Base-by-base conservation (phyloP, 345 rosid species). In the Clausena lansium region DNA sequence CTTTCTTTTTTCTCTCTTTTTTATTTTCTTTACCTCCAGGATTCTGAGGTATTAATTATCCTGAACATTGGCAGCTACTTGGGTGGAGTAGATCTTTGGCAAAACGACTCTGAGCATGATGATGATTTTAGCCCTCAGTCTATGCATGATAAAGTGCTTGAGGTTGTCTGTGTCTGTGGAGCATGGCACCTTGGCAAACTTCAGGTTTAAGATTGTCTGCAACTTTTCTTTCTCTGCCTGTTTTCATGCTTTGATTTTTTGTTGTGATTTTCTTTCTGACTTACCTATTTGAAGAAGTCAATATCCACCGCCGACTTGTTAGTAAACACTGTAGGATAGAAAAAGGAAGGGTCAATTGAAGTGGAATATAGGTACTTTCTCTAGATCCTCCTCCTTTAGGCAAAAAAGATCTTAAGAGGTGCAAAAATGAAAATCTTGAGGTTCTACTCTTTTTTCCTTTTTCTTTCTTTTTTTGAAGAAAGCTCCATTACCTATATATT, bases 61-160 rank as follows among this genome's bases (percentile, higher is more conserved):
- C 90, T 90, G 67, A 93, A 93, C 84, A 93, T 93, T 79, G 87
- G 95, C 74, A 93, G 97, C 86, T 93, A 93, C 81, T 91, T 93
- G 97, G 97, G 97, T 25, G 97, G 97, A 80, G 95, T 93, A 74
- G 91, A 93, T 86, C 93, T 93, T 41, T 93, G 97, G 97, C 93
- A 91, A 81, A 91, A 93, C 69, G 97, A 91, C 64, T 88, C 84
- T 71, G 94, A 93, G 71, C 89, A 84, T 68, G 89, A 89, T 54
- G 97, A 93, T 75, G 87, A 85, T 75, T 91, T 93, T 80, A 86
- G 84, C 63, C 81, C 82, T 73, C 97, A 93, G 83, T 86, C 81
- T 35, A 91, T 89, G 92, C 94, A 93, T 73, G 97, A 93, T 85
- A 89, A 89, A 79, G 77, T 83, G 50, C 90, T 93, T 17, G 97